Base-by-base conservation (phyloP, 2,329 filamentous ascomycete genomes). In the Fusarium scirpi region DNA sequence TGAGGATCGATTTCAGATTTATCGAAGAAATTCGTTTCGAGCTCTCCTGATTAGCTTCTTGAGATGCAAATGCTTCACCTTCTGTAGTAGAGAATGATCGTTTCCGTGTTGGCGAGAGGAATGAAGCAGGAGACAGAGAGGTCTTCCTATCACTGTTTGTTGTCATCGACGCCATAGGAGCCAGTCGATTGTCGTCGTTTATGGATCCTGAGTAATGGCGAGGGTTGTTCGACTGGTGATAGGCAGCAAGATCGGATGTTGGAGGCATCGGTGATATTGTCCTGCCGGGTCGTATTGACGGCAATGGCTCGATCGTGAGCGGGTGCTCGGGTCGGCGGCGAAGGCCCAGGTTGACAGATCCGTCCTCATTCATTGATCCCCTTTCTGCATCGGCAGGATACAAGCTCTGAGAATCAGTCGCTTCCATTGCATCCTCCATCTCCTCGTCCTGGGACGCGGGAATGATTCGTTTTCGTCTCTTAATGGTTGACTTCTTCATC, bases 401-500 rank as follows among this genome's bases (percentile, higher is more conserved):
- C 53, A 72, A 79, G 51, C 74, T 80, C 41, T 74, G 80, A 10
- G 78, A 80, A 38, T 80, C 78, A 20, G 82, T 80, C 5, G 83
- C 82, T 20, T 85, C 83, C 15, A 83, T 81, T 9, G 80, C 83
- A 32, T 89, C 87, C 38, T 85, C 82, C 47, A 82, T 78, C 51
- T 85, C 80, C 32, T 83, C 82, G 74, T 84, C 85, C 51, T 86
- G 83, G 27, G 89, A 83, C 20, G 92, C 94, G 20, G 95, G 94
- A 45, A 98, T 94, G 8, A 98, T 94, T 62, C 96, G 91, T 85
- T 98, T 98, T 65, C 96, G 88, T 67, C 96, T 89, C 81, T 99
- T 98, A 79, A 99, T 99, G 27, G 97, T 92, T 5, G 94, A 92
- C 80, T 98, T 98, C 81, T 98, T 99, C 96, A 99, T 98, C n/a